Evolutionary conservation across 2,329 filamentous ascomycete genomes (phyloP).

Genomic region (Pyrenophora seminiperda): DNA sequence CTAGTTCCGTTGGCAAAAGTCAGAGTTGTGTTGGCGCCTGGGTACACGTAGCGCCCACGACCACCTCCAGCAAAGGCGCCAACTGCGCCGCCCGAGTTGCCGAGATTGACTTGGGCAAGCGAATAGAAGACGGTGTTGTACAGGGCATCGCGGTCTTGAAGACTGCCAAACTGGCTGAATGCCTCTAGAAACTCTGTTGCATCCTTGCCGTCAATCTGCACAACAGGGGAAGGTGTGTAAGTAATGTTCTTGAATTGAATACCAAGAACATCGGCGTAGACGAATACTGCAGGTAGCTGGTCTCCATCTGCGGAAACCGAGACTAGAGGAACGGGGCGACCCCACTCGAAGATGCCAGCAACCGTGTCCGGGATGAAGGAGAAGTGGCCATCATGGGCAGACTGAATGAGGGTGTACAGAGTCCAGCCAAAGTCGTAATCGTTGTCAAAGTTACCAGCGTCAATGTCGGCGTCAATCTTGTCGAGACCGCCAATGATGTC

Average conservation of each 20-base stretch:
- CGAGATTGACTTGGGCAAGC: slow-evolving; percentile 52
- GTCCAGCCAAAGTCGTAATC: slow-evolving; percentile 57
- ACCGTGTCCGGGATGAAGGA: slow-evolving; percentile 60
- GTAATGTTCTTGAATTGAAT: slow-evolving; percentile 52
- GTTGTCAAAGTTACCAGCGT: slow-evolving; percentile 43
- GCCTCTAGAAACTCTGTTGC: slow-evolving; percentile 56
- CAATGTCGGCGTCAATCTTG: slow-evolving; percentile 47
- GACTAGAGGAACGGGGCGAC: slow-evolving; percentile 57
- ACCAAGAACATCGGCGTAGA: slow-evolving; percentile 54
- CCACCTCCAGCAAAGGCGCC: slow-evolving; percentile 54
- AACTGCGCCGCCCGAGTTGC: slow-evolving; percentile 46
- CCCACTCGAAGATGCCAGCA: slow-evolving; percentile 56
- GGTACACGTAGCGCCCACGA: slow-evolving; percentile 51
- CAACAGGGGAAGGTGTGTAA: slow-evolving; percentile 57
- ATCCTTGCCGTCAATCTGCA: slow-evolving; percentile 61
- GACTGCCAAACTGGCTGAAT: slow-evolving; percentile 53
- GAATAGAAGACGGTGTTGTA: slow-evolving; percentile 59
- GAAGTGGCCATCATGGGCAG: slow-evolving; percentile 70
- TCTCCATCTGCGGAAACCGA: slow-evolving; percentile 67
- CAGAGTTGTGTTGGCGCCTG: slow-evolving; percentile 51
- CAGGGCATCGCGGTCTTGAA: slow-evolving; percentile 64
- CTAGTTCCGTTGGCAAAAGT: slow-evolving; percentile 54
- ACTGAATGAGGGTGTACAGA: slow-evolving; percentile 59
- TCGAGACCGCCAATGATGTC: slow-evolving; percentile 52
- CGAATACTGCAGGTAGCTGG: slow-evolving; percentile 63